A percentile compares a stretch with the other conserved stretches of the same genome.
These are phyloP conservation scores for Penicillium sp. DNA, from an alignment of 2,329 filamentous ascomycete genomes.

Conservation along the genomic window DNA sequence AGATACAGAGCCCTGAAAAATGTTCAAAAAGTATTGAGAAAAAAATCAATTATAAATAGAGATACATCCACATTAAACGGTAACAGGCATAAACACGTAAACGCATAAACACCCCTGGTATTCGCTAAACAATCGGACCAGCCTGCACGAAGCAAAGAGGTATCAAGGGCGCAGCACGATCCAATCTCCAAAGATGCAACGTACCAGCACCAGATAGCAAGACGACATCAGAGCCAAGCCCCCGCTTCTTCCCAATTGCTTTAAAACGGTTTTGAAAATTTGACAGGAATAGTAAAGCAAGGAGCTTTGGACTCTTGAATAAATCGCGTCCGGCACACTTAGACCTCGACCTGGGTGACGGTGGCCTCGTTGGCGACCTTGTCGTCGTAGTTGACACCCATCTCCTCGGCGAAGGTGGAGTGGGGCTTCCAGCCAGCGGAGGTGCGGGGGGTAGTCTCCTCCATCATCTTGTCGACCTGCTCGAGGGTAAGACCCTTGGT, in stretches of 20 bases:
- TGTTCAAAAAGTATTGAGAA: background rate
- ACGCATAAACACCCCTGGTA: slow-evolving; percentile 10
- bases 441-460: slow-evolving; percentile 76
- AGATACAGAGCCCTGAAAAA: background rate
- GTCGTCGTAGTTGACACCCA: slow-evolving; percentile 48
- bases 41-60: slow-evolving; percentile 1
- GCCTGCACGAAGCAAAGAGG: slow-evolving; percentile 1
- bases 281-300: background rate
- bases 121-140: slow-evolving; percentile 7
- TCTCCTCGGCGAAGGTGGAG: slow-evolving; percentile 65
- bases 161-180: background rate
- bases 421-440: slow-evolving; percentile 75
- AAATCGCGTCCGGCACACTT: background rate
- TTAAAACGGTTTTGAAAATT: background rate
- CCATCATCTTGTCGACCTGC: slow-evolving; percentile 85
- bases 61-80: slow-evolving; percentile 5
- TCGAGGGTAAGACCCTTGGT: slow-evolving; percentile 76
- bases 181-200: background rate
- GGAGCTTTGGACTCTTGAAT: background rate
- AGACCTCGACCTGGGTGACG: slow-evolving; percentile 23
- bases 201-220: background rate
- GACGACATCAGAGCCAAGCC: background rate
- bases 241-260: background rate
- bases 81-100: slow-evolving; percentile 6
- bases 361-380: slow-evolving; percentile 15